Base-by-base conservation (phyloP, 129 eudicot species). In the Flaveria brownii region DNA sequence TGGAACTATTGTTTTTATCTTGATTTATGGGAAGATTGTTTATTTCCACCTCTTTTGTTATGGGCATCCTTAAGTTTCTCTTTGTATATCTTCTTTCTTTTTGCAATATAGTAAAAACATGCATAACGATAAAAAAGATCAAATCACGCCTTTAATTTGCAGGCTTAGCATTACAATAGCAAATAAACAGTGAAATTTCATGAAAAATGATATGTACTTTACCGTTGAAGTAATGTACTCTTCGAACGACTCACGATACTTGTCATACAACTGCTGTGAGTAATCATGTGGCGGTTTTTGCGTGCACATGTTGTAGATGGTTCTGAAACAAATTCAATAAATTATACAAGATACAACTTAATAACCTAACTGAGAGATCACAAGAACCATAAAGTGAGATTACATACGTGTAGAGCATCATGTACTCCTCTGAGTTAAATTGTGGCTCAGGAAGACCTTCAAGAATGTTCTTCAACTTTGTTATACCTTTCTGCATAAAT, bases 361-460 rank as follows among this genome's bases (percentile, higher is more conserved):
- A 12, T 9, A 75, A 9, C 47, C 54, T 7, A 70, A 50, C n/a
- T 7, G 67, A 22, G 1, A 54, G 46, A 63, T 6, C 14, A 51
- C 16, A 11, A 25, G 62, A 62, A 36, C 9, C 16, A 50, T 36
- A 15, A 11, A 73, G 49, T 17, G 12, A 71, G 52, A 39, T 67
- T 72, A 73, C 78, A 73, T 89, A 91, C 97, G 98, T 90, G 78
- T 93, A 93, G 54, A 90, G 98, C 91, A 88, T 88, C 95, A 90
- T 90, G 86, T 90, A 93, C 63, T 93, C 98, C 84, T 93, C 97
- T 4, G 98, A 88, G 83, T 86, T 93, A 84, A 93, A 93, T 41
- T 90, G 98, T 4, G 98, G 95, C 85, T 93, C 98, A 14, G 95
- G 92, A 76, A 85, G 79, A 14, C 98, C 91, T 87, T 93, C 98